These are phyloP conservation scores for Bauhinia variegata DNA, from an alignment of 306 rosid species.

Conservation along the genomic window DNA sequence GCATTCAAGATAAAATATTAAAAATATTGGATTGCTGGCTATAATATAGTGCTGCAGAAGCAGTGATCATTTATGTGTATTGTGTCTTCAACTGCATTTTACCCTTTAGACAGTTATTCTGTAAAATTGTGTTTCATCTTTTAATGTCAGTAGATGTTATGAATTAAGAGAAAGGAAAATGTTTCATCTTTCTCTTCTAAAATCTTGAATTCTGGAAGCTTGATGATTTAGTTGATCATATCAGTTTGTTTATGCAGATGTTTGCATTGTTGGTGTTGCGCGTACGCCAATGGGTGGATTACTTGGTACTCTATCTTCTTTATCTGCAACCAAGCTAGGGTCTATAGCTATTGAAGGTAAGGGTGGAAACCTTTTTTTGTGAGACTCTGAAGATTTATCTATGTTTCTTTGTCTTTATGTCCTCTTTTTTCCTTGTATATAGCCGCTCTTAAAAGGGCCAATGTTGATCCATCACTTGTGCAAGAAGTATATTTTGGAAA, in stretches of 20 bases:
- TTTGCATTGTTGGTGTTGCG: constrained; percentile 93
- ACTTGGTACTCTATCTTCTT: constrained; percentile 85
- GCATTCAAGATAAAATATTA: background rate
- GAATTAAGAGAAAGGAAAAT: constrained; percentile 2
- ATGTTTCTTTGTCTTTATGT: background rate
- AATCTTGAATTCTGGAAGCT: background rate
- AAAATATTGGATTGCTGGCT: background rate
- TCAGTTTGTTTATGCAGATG: constrained; percentile 64
- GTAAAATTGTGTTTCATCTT: constrained; percentile 1
- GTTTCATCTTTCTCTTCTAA: constrained; percentile 17
- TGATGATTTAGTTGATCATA: constrained; percentile 22
- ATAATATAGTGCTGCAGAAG: background rate
- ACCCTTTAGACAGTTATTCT: background rate
- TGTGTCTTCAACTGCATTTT: constrained; percentile 5
- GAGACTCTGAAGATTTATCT: background rate
- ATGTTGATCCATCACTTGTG: constrained; percentile 84
- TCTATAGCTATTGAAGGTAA: constrained; percentile 88
- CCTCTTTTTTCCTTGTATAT: constrained; percentile 20
- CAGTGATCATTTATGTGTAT: constrained; percentile 4
- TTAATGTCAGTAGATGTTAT: background rate
- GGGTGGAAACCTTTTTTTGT: constrained; percentile 9
- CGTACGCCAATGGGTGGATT: constrained; percentile 98
- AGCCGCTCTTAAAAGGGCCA: constrained; percentile 95
- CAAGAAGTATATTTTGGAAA: constrained; percentile 93
- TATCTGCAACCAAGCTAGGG: constrained; percentile 90